Evolutionary conservation across 2,329 filamentous ascomycete species (phyloP).

Genomic region (Pezicula rhizophila): DNA sequence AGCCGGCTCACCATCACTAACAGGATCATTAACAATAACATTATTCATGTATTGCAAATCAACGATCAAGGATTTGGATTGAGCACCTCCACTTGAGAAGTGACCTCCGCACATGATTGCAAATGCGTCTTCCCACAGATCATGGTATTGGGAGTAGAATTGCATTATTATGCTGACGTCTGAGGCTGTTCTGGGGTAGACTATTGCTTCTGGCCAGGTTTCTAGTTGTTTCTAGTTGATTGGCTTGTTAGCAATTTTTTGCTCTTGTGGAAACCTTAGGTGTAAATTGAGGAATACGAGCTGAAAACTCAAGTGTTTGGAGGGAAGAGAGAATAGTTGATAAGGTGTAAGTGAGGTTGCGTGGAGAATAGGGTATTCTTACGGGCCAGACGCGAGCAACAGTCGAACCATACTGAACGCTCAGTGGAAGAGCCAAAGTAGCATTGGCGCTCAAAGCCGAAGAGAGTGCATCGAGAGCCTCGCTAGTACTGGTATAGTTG

Average conservation of each 20-base stretch:
- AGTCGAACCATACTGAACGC: not conserved
- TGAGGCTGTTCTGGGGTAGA: not conserved
- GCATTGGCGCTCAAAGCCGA: not conserved
- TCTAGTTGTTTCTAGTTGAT: not conserved
- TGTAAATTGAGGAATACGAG: too few species aligned
- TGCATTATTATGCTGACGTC: slow-evolving; percentile 3
- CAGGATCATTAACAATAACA: not conserved
- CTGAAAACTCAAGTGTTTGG: too few species aligned
- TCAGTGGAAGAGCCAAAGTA: not conserved
- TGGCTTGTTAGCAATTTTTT: too few species aligned
- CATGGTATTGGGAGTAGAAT: slow-evolving; percentile 1
- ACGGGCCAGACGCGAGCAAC: not conserved
- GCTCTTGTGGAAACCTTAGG: too few species aligned
- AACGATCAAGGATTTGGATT: slow-evolving; percentile 1
- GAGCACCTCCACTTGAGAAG: slow-evolving; percentile 2
- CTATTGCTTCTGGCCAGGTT: slow-evolving; percentile 2
- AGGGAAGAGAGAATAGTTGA: too few species aligned
- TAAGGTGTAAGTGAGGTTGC: too few species aligned
- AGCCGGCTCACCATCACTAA: not conserved
- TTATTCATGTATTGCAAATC: slow-evolving; percentile 2
- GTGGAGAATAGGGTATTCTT: too few species aligned
- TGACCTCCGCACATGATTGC: slow-evolving; percentile 2
- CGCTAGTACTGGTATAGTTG: not conserved
- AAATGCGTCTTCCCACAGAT: slow-evolving; percentile 3
- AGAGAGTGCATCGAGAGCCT: not conserved